Base-by-base conservation (phyloP, 1,284 basidiomycete species). In the Pisolithus thermaeus region DNA sequence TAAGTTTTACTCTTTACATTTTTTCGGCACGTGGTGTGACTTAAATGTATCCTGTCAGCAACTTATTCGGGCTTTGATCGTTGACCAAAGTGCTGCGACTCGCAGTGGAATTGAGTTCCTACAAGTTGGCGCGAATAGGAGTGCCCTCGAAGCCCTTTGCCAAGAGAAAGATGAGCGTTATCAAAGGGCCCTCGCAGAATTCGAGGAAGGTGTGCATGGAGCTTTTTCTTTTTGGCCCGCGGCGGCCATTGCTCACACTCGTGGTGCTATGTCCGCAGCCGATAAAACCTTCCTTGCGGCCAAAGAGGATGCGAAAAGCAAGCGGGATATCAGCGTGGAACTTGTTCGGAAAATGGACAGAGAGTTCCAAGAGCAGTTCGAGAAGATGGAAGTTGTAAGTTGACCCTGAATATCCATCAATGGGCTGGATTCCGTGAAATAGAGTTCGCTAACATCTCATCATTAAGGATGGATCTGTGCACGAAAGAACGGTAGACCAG, bases 101-200 rank as follows among this genome's bases (percentile, higher is more conserved):
- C 72, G 71, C 9, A 65, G 78, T 1, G 82, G 79, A 8, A 72
- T 93, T 20, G 72, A 82, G 56, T 78, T 75, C 49, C 53, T 90
- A 14, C 90, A 92, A 60, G 70, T 81, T n/a, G 71, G 74, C 25
- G 81, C 83, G 3, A 91, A 92, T 63, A 77, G 76, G 56, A 68
- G 66, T 4, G 80, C 80, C 1, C 73, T 92, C 22, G 75, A 87
- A 51, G 68, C 66, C 3, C 63, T 85, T 22, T 79, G 76, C 56
- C 68, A 79, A 39, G 71, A 73, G 56, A 83, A 83, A 54, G 79
- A 84, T 50, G 74, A 75, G 25, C 79, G 79, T 56, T 78, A 81
- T 58, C 66, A 78, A 16, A 66, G 69, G 14, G 82, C 84, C 2
- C 60, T 79, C 18, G 67, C 67, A 16, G 76, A 79, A 30, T 84